These are phyloP conservation scores for Aphanomyces invadans DNA, from an alignment of 352 stramenopile species.

Conservation along the genomic window DNA sequence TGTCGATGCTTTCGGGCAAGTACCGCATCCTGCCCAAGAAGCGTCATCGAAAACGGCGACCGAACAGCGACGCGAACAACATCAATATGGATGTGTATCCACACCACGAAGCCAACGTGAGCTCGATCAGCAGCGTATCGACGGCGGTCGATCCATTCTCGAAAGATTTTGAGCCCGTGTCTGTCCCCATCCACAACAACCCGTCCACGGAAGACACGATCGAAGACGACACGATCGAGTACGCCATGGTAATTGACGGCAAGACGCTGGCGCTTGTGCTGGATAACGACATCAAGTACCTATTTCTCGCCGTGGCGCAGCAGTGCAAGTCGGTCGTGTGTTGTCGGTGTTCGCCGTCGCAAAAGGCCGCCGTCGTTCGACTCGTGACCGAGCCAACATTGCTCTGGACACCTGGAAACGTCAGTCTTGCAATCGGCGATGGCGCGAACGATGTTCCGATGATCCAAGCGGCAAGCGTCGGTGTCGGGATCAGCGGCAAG, in stretches of 20 bases:
- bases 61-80: conserved; percentile 41
- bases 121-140: conserved; percentile 37
- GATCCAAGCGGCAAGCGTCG: conserved; percentile 83
- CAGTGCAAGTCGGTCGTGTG: conserved; percentile 88
- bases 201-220: conserved; percentile 42
- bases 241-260: conserved; percentile 86
- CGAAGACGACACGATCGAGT: conserved; percentile 73
- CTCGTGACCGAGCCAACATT: conserved; percentile 81
- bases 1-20: conserved; percentile 61
- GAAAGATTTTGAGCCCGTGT: conserved; percentile 36
- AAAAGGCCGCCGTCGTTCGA: conserved; percentile 82
- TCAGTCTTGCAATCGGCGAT: conserved; percentile 78
- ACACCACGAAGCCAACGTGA: conserved; percentile 9
- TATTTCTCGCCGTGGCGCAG: conserved; percentile 79
- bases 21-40: conserved; percentile 42
- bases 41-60: conserved; percentile 35
- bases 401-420: conserved; percentile 84
- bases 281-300: conserved; percentile 85
- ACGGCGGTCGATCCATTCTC: conserved; percentile 29
- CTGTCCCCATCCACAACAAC: conserved; percentile 63
- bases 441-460: conserved; percentile 84
- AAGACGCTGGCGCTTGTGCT: conserved; percentile 75
- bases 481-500: conserved; percentile 80
- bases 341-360: conserved; percentile 72
- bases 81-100: conserved; percentile 19